phyloP scores from a whole-genome alignment of 768 basidiomycete genomes.

The Pleurotus cornucopiae region DNA sequence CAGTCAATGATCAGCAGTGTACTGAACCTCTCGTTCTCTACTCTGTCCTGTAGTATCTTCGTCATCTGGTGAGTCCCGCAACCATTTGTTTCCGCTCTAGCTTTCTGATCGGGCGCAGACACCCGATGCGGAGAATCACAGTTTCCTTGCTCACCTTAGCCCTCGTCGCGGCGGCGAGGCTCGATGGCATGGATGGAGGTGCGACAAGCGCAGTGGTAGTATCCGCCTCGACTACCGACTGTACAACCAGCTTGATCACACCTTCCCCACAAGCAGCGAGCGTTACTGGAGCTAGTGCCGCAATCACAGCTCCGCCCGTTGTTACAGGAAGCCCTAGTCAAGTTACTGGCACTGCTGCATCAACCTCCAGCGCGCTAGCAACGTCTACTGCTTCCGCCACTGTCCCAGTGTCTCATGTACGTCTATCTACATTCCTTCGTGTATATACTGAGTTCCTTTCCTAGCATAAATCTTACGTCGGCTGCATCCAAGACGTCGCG shows the following conservation, averaged over 20 bases:
- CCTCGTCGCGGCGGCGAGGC: slow-evolving; percentile 5
- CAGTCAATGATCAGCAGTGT: neutral
- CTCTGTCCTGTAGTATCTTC: slow-evolving; percentile 2
- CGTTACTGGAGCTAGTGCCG: neutral
- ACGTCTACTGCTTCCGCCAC: neutral
- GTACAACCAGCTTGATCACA: neutral
- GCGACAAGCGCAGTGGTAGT: neutral
- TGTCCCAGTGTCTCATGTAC: neutral
- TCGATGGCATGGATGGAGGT: slow-evolving; percentile 3
- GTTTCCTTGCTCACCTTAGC: slow-evolving; percentile 8
- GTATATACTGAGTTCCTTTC: neutral
- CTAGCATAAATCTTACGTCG: slow-evolving; percentile 4
- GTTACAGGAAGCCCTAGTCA: neutral
- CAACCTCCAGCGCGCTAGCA: neutral
- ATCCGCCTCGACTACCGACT: slow-evolving; percentile 5
- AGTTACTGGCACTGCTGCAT: neutral
- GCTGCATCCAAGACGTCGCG: slow-evolving; percentile 3
- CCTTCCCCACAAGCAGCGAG: neutral
- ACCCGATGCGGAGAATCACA: slow-evolving; percentile 5
- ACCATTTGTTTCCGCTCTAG: neutral
- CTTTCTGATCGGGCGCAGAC: neutral
- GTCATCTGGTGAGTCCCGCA: slow-evolving; percentile 2
- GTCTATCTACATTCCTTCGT: neutral
- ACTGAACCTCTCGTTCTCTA: slow-evolving; percentile 4
- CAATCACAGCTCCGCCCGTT: neutral